These are phyloP conservation scores for Cardamine chenopodiifolia DNA, from an alignment of 345 rosid species.

Conservation along the genomic window DNA sequence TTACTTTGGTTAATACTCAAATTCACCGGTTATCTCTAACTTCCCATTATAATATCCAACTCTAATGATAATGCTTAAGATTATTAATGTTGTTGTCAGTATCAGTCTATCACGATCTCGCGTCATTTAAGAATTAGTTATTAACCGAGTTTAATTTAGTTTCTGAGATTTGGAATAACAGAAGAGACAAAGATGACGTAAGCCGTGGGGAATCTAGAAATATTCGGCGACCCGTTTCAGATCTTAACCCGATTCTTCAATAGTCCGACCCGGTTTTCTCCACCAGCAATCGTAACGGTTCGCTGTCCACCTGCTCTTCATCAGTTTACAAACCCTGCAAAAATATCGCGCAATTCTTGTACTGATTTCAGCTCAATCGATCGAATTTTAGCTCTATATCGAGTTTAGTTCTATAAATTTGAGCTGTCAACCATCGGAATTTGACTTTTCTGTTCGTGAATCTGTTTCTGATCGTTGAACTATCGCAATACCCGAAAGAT, in stretches of 20 bases:
- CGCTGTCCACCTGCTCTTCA: constrained; percentile 9
- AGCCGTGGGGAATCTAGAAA: constrained; percentile 3
- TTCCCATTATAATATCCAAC: not conserved
- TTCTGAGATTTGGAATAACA: not conserved
- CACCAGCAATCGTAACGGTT: not conserved
- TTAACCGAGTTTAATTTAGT: too few species aligned
- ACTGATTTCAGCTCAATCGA: not conserved
- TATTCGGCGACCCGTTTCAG: constrained; percentile 19
- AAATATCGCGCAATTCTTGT: not conserved
- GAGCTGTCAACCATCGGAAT: not conserved
- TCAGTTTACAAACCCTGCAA: not conserved
- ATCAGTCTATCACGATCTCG: not conserved
- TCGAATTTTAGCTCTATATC: not conserved
- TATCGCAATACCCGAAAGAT: constrained; percentile 7
- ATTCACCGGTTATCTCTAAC: constrained; percentile 18
- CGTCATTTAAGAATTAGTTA: not conserved
- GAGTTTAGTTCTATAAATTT: not conserved
- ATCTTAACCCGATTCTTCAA: not conserved
- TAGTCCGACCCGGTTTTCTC: constrained; percentile 19
- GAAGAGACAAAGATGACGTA: constrained; percentile 10
- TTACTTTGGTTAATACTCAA: not conserved
- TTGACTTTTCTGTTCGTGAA: not conserved
- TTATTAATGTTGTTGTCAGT: not conserved
- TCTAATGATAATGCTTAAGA: not conserved
- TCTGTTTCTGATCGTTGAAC: constrained; percentile 7